Evolutionary conservation across 768 basidiomycete genomes (phyloP).

Genomic region (Mycena maculata): DNA sequence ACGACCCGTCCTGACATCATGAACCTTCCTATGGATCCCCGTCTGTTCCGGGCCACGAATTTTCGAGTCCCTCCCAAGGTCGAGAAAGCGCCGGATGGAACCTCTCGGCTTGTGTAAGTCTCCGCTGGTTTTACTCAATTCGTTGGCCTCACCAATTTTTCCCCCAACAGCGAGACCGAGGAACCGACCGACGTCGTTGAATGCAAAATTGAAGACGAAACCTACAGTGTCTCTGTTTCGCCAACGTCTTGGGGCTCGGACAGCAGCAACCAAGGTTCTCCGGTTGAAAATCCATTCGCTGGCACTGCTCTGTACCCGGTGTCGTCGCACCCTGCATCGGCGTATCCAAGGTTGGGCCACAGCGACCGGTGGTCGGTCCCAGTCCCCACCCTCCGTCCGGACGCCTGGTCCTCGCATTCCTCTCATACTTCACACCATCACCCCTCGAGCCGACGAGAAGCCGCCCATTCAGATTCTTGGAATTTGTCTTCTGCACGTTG

Average conservation of each 20-base stretch:
- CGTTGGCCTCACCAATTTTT: constrained; percentile 14
- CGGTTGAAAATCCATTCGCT: constrained; percentile 50
- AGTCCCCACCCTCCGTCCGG: constrained; percentile 22
- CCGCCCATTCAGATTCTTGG: constrained; percentile 19
- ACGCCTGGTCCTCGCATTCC: constrained; percentile 18
- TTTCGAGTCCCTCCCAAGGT: constrained; percentile 88
- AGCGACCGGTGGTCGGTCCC: constrained; percentile 27
- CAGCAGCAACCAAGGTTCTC: constrained; percentile 47
- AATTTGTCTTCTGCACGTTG: constrained; percentile 44
- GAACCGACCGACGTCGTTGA: constrained; percentile 55
- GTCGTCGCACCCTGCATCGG: constrained; percentile 29
- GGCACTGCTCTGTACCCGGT: constrained; percentile 46
- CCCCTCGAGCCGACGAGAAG: constrained; percentile 15
- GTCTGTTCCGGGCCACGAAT: constrained; percentile 82
- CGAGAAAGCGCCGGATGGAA: constrained; percentile 78
- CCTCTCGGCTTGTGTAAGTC: constrained; percentile 72
- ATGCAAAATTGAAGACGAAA: constrained; percentile 61
- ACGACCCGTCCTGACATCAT: constrained; percentile 79
- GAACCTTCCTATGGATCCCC: constrained; percentile 76
- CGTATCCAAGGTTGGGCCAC: constrained; percentile 24
- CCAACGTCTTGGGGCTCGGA: constrained; percentile 39
- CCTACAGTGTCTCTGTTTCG: constrained; percentile 54
- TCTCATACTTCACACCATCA: constrained; percentile 21
- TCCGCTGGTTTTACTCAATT: neutral
- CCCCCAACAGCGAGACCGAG: constrained; percentile 53